A percentile compares a stretch with the other conserved stretches of the same genome.
These are phyloP conservation scores for Rosa hybrid DNA, from an alignment of 331 rosid genomes.

Conservation along the genomic window DNA sequence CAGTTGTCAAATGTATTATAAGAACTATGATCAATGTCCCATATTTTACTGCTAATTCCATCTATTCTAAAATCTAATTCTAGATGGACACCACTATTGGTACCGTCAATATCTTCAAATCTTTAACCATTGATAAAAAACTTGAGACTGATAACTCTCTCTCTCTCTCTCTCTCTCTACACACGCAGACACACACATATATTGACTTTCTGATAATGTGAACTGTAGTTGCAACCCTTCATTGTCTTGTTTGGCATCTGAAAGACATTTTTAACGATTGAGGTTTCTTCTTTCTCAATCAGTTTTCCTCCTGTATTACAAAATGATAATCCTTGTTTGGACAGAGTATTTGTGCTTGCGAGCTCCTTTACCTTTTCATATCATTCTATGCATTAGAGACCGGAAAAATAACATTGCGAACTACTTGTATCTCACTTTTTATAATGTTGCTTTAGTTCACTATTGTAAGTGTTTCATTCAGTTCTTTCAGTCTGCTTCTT, in stretches of 20 bases:
- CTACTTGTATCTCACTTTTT: background rate
- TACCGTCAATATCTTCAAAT: background rate
- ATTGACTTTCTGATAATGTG: background rate
- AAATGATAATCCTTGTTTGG: background rate
- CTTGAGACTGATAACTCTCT: background rate
- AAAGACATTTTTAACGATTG: background rate
- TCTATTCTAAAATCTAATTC: too few relatives aligned
- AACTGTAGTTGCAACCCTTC: background rate
- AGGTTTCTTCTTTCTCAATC: background rate
- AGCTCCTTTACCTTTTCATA: background rate
- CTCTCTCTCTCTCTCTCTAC: too few relatives aligned
- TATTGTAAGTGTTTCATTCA: constrained; percentile 16
- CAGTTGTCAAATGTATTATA: too few relatives aligned
- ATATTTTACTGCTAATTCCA: too few relatives aligned
- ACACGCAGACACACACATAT: background rate
- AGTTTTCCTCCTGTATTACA: background rate
- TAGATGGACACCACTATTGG: background rate
- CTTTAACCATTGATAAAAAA: background rate
- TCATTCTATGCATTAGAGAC: background rate
- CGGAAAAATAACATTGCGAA: background rate
- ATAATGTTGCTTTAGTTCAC: background rate
- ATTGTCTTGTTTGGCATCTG: background rate
- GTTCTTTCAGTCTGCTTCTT: constrained; percentile 1
- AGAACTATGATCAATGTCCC: too few relatives aligned
- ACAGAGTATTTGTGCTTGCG: background rate